Conservation (phyloP, 768 basidiomycete genomes). For the Mycena sanguinolenta region DNA sequence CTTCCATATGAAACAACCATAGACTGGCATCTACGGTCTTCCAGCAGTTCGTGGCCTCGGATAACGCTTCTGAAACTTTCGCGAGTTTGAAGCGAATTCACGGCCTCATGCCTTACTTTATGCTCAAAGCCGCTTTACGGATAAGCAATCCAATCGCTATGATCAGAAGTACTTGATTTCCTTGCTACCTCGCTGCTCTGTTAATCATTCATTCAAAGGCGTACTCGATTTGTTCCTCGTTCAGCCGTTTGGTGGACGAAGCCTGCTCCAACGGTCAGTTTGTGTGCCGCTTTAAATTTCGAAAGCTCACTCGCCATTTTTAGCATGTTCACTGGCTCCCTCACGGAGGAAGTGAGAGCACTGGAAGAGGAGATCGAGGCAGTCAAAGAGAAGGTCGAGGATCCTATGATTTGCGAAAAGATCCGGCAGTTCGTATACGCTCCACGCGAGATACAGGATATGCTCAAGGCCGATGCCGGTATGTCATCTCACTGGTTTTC, state of each 20-base stretch:
- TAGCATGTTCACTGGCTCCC: conserved; percentile 95
- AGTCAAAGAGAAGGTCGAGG: conserved; percentile 91
- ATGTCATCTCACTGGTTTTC: conserved; percentile 39
- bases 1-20: conserved; percentile 16
- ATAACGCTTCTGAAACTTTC: conserved; percentile 91
- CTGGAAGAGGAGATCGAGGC: conserved; percentile 90
- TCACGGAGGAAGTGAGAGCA: conserved; percentile 89
- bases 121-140: conserved; percentile 91
- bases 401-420: conserved; percentile 90
- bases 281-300: neutral
- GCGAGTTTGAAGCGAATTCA: conserved; percentile 92
- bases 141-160: conserved; percentile 97
- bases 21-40: conserved; percentile 97
- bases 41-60: conserved; percentile 93
- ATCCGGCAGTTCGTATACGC: conserved; percentile 89
- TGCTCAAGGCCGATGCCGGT: conserved; percentile 87
- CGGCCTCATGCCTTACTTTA: conserved; percentile 97
- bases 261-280: conserved; percentile 86
- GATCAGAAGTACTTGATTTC: conserved; percentile 77
- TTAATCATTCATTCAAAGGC: conserved; percentile 48
- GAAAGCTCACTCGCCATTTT: neutral
- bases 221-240: conserved; percentile 96
- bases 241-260: conserved; percentile 94
- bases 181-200: conserved; percentile 2
- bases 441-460: conserved; percentile 87